Conservation (phyloP, 495 filamentous ascomycete genomes). For the Saxophila tyrrhenica region DNA sequence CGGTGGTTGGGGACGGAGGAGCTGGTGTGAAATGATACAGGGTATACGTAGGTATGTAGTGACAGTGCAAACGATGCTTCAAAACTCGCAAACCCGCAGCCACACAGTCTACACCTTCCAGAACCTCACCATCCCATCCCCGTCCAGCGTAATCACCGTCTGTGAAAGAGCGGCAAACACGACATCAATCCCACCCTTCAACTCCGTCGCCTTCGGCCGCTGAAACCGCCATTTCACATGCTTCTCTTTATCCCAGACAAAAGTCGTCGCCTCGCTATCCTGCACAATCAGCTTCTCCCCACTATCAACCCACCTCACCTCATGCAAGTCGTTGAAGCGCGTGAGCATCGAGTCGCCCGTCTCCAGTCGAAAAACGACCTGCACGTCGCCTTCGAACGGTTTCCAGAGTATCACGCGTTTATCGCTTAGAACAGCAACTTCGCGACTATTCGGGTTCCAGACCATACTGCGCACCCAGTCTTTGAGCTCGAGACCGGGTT, state of each 20-base stretch:
- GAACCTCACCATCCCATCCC: no score
- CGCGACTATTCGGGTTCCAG: background rate
- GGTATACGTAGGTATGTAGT: no score
- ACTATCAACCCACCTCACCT: slow-evolving; percentile 4
- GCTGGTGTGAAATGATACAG: background rate
- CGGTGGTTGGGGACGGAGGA: slow-evolving; percentile 8
- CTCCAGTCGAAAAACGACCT: background rate
- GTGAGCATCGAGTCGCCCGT: background rate
- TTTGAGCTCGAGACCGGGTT: background rate
- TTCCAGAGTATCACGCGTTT: background rate
- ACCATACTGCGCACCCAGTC: background rate
- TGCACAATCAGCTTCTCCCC: slow-evolving; percentile 4
- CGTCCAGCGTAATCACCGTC: no score
- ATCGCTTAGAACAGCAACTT: background rate
- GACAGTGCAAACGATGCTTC: no score
- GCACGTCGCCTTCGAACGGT: background rate
- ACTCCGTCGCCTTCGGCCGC: no score
- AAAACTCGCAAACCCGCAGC: no score
- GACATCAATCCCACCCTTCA: no score
- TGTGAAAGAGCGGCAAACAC: no score
- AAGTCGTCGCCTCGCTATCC: background rate
- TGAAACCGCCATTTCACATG: background rate
- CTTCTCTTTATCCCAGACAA: slow-evolving; percentile 10
- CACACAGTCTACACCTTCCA: no score
- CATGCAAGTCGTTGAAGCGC: background rate